These are phyloP conservation scores for Coffea humblotiana DNA, from an alignment of 305 asterid genomes.

Conservation along the genomic window DNA sequence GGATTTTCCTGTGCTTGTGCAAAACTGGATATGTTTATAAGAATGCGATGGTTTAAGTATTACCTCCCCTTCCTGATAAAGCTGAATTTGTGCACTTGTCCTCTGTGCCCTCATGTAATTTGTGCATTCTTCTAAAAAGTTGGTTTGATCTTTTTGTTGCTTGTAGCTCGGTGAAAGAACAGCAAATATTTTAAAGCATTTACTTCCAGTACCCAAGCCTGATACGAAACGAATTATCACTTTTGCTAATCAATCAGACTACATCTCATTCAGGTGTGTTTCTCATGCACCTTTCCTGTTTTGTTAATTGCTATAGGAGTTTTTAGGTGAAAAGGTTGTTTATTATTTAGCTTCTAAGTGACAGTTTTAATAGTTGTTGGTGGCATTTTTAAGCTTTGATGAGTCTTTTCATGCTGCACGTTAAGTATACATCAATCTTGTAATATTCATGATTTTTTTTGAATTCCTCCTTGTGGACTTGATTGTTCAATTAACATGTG, in stretches of 20 bases:
- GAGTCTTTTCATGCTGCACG: too few relatives aligned
- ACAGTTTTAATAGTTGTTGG: background rate
- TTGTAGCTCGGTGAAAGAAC: conserved; percentile 87
- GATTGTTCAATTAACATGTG: too few relatives aligned
- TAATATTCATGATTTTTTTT: too few relatives aligned
- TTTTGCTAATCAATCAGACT: conserved; percentile 74
- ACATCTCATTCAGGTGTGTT: conserved; percentile 80
- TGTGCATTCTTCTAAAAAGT: conserved; percentile 11
- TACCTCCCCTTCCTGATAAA: background rate
- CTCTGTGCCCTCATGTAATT: background rate
- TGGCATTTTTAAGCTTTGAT: too few relatives aligned
- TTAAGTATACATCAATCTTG: too few relatives aligned
- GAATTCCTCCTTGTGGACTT: too few relatives aligned
- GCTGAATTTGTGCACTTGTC: background rate
- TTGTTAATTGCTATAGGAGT: background rate
- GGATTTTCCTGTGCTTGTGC: background rate
- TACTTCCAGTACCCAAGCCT: conserved; percentile 93
- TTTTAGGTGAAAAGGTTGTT: background rate
- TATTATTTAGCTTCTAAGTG: background rate
- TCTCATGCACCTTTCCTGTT: conserved; percentile 2
- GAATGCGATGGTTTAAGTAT: background rate
- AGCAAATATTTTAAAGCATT: conserved; percentile 75
- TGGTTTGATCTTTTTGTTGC: conserved; percentile 20
- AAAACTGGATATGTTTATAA: background rate
- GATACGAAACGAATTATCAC: conserved; percentile 84